These are phyloP conservation scores for Abrus pulchellus DNA, from an alignment of 306 rosid species.

Conservation along the genomic window DNA sequence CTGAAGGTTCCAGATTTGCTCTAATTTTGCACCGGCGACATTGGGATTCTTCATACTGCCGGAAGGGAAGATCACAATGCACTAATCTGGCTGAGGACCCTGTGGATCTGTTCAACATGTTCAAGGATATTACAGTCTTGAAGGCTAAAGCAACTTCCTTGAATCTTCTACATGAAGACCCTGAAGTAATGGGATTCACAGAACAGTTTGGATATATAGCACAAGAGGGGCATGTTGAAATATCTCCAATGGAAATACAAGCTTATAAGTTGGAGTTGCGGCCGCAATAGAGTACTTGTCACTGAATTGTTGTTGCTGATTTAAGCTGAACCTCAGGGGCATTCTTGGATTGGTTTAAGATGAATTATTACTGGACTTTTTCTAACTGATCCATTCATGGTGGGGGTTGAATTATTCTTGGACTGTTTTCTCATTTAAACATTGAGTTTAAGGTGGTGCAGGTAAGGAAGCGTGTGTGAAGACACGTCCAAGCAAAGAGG, in stretches of 20 bases:
- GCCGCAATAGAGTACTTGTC: conserved; percentile 51
- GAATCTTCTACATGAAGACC: conserved; percentile 89
- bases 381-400: conserved; percentile 33
- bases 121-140: conserved; percentile 65
- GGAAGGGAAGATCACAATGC: conserved; percentile 85
- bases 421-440: conserved; percentile 33
- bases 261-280: conserved; percentile 87
- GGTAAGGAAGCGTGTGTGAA: conserved; percentile 32
- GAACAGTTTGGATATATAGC: conserved; percentile 69
- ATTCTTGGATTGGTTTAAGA: conserved; percentile 38
- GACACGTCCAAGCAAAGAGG: conserved; percentile 38
- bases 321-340: conserved; percentile 25
- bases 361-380: background rate
- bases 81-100: conserved; percentile 66
- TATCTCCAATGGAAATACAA: conserved; percentile 93
- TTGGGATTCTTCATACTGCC: conserved; percentile 90
- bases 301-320: conserved; percentile 41
- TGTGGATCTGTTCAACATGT: conserved; percentile 75
- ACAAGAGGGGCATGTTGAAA: conserved; percentile 73
- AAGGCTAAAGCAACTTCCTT: conserved; percentile 78
- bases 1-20: conserved; percentile 68
- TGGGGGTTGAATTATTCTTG: conserved; percentile 35
- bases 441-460: conserved; percentile 42
- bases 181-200: conserved; percentile 76
- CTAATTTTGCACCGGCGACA: conserved; percentile 75